phyloP scores from a whole-genome alignment of 805 yeast genomes.

The Lipomyces orientalis region DNA sequence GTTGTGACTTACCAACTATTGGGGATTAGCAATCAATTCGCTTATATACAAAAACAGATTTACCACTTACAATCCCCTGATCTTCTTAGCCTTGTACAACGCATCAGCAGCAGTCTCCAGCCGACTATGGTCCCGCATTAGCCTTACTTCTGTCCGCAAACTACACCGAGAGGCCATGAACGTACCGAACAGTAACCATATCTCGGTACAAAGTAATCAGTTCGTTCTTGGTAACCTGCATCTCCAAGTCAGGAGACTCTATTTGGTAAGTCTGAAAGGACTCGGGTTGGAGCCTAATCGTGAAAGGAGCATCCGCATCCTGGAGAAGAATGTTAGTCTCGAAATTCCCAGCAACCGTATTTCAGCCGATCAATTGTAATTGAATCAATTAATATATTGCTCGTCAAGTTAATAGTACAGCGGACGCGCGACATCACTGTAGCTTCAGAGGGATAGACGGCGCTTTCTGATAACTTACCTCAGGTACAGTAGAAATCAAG shows the following conservation, averaged over 20 bases:
- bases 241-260: conserved; percentile 64
- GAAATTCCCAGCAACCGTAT: background rate
- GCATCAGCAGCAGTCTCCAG: conserved; percentile 99
- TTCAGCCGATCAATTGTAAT: background rate
- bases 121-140: conserved; percentile 60
- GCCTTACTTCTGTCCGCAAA: background rate
- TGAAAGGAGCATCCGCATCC: conserved; percentile 38
- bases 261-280: conserved; percentile 87
- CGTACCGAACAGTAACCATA: conserved; percentile 72
- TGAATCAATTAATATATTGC: background rate
- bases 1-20: conserved; percentile 23
- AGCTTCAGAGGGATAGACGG: background rate
- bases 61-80: conserved; percentile 80
- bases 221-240: conserved; percentile 79
- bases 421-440: background rate
- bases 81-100: conserved; percentile 95
- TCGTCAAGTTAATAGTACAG: background rate
- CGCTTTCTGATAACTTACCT: conserved; percentile 16
- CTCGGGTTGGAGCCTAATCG: conserved; percentile 64
- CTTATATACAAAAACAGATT: background rate
- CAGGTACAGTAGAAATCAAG: conserved; percentile 24
- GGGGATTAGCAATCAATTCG: background rate
- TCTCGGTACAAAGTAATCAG: conserved; percentile 94
- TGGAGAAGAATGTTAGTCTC: background rate
- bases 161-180: background rate